These are phyloP conservation scores for Penicillium sclerotigenum DNA, from an alignment of 2,329 filamentous ascomycete species.

Conservation along the genomic window DNA sequence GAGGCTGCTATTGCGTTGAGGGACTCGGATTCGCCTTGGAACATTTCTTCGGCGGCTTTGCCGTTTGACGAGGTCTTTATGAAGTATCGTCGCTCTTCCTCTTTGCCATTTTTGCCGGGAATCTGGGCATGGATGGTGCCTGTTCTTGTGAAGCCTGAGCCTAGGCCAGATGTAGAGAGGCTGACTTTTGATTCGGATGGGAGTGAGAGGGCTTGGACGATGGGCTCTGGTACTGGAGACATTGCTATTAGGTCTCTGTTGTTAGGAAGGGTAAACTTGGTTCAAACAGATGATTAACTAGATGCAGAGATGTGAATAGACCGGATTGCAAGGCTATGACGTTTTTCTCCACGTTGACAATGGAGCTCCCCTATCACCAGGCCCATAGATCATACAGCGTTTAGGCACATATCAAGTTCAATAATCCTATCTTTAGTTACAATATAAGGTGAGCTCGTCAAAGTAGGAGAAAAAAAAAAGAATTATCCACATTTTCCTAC, in stretches of 20 bases:
- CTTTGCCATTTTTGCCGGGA: constrained; percentile 17
- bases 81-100: constrained; percentile 39
- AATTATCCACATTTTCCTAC: not conserved
- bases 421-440: not conserved
- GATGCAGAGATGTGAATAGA: not conserved
- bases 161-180: constrained; percentile 39
- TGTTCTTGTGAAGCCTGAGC: constrained; percentile 46
- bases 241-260: constrained; percentile 16
- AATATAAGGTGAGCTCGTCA: not conserved
- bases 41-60: constrained; percentile 37
- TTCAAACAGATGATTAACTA: not conserved
- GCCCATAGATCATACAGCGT: not conserved
- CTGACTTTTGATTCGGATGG: constrained; percentile 32
- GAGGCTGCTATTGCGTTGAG: constrained; percentile 73
- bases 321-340: not conserved
- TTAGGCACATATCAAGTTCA: not conserved
- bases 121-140: constrained; percentile 38
- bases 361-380: not conserved
- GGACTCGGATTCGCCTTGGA: constrained; percentile 72
- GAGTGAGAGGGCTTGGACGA: constrained; percentile 40
- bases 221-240: constrained; percentile 32
- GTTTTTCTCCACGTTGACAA: not conserved
- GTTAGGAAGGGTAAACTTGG: not conserved
- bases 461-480: no score
- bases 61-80: constrained; percentile 39